phyloP scores from a whole-genome alignment of 129 eudicot genomes.

The Flaveria robusta region DNA sequence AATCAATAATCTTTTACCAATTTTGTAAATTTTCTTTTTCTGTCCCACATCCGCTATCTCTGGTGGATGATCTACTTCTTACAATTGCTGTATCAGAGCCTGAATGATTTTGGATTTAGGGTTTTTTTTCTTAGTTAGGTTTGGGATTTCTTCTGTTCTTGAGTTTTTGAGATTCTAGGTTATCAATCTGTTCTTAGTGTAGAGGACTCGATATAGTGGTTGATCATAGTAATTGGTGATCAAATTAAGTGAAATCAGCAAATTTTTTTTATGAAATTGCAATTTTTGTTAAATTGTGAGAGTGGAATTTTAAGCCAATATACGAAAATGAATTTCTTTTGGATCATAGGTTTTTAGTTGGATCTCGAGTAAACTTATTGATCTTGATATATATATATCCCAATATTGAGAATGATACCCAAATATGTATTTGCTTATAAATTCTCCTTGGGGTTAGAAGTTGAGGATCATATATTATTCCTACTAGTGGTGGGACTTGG shows the following conservation, averaged over 20 bases:
- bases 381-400: no score
- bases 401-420: no score
- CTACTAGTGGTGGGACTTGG: background rate
- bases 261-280: background rate
- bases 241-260: background rate
- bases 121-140: conserved; percentile 21
- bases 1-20: background rate
- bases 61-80: background rate
- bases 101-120: conserved; percentile 12
- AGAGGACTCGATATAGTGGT: background rate
- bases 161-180: background rate
- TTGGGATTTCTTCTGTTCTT: conserved; percentile 4
- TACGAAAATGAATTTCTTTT: background rate
- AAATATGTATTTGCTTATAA: background rate
- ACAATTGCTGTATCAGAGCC: background rate
- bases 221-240: conserved; percentile 14
- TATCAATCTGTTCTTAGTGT: background rate
- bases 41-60: no score
- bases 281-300: background rate
- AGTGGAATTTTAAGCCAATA: background rate
- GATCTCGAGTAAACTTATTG: background rate
- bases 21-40: background rate
- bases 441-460: no score
- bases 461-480: background rate
- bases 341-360: background rate